Percentiles rank a stretch among this genome's conserved stretches.
Conservation (phyloP, 2,329 filamentous ascomycete genomes). For the Phialophora verrucosa region DNA sequence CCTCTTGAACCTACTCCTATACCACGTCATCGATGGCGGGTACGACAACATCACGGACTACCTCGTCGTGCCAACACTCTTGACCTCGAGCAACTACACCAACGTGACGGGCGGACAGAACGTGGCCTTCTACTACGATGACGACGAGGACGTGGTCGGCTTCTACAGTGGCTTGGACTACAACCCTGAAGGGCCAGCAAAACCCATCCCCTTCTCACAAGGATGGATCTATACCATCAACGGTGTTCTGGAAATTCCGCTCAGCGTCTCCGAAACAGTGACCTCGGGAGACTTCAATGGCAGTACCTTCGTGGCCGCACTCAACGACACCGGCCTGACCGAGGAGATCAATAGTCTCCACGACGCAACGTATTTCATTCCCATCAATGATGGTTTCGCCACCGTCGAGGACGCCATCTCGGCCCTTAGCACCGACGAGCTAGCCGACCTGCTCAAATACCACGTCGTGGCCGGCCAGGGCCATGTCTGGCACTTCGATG, state of each 20-base stretch:
- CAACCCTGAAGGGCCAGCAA: constrained; percentile 8
- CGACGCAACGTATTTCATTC: constrained; percentile 26
- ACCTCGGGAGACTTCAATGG: constrained; percentile 26
- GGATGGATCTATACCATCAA: constrained; percentile 27
- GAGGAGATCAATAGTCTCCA: constrained; percentile 22
- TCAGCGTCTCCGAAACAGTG: constrained; percentile 16
- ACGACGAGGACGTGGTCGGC: constrained; percentile 20
- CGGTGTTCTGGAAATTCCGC: constrained; percentile 19
- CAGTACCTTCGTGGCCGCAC: constrained; percentile 22
- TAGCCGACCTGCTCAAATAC: constrained; percentile 28
- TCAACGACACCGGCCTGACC: constrained; percentile 27
- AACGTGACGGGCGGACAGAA: constrained; percentile 26
- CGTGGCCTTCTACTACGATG: constrained; percentile 25
- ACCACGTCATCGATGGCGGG: constrained; percentile 20
- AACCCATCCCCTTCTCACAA: constrained; percentile 17
- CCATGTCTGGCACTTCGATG: constrained; percentile 18
- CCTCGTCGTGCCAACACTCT: constrained; percentile 12
- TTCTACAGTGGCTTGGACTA: constrained; percentile 22
- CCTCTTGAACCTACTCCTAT: constrained; percentile 18
- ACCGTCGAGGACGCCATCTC: constrained; percentile 24
- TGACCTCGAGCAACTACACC: constrained; percentile 26
- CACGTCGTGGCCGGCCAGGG: constrained; percentile 22
- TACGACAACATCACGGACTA: constrained; percentile 20
- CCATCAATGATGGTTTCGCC: constrained; percentile 20
- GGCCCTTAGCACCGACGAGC: constrained; percentile 17